A percentile compares a stretch with the other conserved stretches of the same genome.
phyloP scores from a whole-genome alignment of 116 monocot genomes.

The Cymodocea nodosa region DNA sequence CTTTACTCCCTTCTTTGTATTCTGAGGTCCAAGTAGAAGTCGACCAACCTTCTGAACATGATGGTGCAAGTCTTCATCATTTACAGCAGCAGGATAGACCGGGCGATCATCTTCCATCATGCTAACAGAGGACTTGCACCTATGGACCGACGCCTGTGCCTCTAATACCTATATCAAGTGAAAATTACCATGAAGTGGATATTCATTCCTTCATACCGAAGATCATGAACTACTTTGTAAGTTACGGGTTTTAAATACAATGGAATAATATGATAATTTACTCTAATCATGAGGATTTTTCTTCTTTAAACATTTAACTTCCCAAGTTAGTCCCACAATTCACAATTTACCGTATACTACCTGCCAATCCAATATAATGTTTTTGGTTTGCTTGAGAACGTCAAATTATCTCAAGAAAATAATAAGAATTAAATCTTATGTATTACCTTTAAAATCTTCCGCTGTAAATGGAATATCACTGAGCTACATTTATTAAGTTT shows the following conservation, averaged over 20 bases:
- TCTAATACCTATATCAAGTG: slow-evolving; percentile 44
- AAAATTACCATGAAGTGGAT: background rate
- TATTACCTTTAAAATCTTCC: too few relatives aligned
- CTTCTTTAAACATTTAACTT: too few relatives aligned
- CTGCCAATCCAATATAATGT: too few relatives aligned
- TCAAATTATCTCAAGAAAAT: too few relatives aligned
- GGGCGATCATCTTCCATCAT: slow-evolving; percentile 42
- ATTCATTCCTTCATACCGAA: background rate
- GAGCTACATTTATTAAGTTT: too few relatives aligned
- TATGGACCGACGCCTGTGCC: slow-evolving; percentile 49
- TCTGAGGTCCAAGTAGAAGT: slow-evolving; percentile 55
- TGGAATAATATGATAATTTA: too few relatives aligned
- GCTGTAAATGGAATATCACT: too few relatives aligned
- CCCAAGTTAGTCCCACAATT: too few relatives aligned
- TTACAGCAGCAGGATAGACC: slow-evolving; percentile 54
- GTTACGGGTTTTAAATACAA: background rate
- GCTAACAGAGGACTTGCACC: slow-evolving; percentile 41
- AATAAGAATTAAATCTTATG: too few relatives aligned
- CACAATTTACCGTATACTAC: too few relatives aligned
- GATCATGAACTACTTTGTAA: background rate
- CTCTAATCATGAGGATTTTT: too few relatives aligned
- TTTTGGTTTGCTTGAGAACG: too few relatives aligned
- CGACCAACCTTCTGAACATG: slow-evolving; percentile 47
- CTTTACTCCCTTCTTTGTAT: slow-evolving; percentile 32
- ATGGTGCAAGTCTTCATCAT: slow-evolving; percentile 40